phyloP scores from a whole-genome alignment of 2,329 filamentous ascomycete species.

The Aspergillus transmontanensis region DNA sequence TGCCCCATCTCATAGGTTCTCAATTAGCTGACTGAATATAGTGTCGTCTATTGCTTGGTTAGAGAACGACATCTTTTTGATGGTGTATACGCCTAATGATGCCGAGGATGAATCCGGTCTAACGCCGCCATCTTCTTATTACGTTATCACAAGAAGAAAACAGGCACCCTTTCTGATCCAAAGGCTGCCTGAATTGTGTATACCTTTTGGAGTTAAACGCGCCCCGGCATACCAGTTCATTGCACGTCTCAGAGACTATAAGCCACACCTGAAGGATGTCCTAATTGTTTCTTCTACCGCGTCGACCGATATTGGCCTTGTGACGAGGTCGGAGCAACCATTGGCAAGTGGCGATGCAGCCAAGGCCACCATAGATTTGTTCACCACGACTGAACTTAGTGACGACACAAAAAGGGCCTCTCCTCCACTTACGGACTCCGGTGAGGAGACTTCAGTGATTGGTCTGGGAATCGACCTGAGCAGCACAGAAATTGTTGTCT shows the following conservation, averaged over 20 bases:
- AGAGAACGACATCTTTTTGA: slow-evolving; percentile 81
- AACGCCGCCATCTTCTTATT: slow-evolving; percentile 69
- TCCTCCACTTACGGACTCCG: slow-evolving; percentile 68
- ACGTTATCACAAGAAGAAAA: slow-evolving; percentile 72
- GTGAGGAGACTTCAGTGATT: slow-evolving; percentile 74
- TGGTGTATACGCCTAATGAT: slow-evolving; percentile 70
- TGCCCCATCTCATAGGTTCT: not conserved
- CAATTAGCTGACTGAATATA: slow-evolving; percentile 27
- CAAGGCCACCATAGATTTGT: slow-evolving; percentile 65
- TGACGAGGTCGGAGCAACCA: slow-evolving; percentile 72
- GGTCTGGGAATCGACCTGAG: slow-evolving; percentile 85
- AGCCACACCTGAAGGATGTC: slow-evolving; percentile 77
- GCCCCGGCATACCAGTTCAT: slow-evolving; percentile 75
- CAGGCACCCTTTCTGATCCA: slow-evolving; percentile 68
- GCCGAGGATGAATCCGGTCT: slow-evolving; percentile 56
- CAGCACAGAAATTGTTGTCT: slow-evolving; percentile 72
- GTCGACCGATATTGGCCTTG: slow-evolving; percentile 74
- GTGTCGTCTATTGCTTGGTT: slow-evolving; percentile 86
- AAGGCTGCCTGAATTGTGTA: slow-evolving; percentile 73
- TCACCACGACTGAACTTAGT: slow-evolving; percentile 63
- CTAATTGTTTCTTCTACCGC: slow-evolving; percentile 81
- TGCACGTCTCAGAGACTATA: slow-evolving; percentile 75
- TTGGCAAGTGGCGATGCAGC: slow-evolving; percentile 64
- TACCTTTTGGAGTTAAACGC: slow-evolving; percentile 68
- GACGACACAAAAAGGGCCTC: slow-evolving; percentile 75